Conservation (phyloP, 176 grass and related monocot species). For the Oryza officinalis region DNA sequence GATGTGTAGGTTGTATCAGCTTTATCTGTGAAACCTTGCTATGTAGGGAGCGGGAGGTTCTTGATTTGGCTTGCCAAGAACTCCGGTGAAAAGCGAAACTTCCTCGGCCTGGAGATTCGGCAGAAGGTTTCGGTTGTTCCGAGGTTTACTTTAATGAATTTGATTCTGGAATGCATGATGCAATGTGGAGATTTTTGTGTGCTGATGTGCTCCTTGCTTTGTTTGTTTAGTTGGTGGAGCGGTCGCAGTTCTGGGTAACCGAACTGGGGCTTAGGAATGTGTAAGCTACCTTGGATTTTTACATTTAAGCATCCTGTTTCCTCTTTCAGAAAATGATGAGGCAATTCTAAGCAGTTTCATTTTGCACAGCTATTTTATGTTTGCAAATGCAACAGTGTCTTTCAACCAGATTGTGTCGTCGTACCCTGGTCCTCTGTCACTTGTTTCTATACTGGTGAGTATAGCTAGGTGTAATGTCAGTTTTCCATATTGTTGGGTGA, state of each 20-base stretch:
- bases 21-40: neutral
- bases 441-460: slow-evolving; percentile 88
- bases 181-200: slow-evolving; percentile 14
- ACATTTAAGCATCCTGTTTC: neutral
- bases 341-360: slow-evolving; percentile 15
- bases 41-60: slow-evolving; percentile 85
- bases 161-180: neutral
- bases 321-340: neutral
- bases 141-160: neutral
- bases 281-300: slow-evolving; percentile 45
- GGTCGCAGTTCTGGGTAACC: slow-evolving; percentile 78
- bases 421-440: slow-evolving; percentile 72
- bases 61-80: slow-evolving; percentile 90
- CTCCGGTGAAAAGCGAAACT: slow-evolving; percentile 58
- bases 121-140: slow-evolving; percentile 61
- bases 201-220: slow-evolving; percentile 1
- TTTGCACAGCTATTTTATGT: slow-evolving; percentile 76
- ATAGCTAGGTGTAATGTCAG: neutral
- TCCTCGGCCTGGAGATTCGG: slow-evolving; percentile 87
- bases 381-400: slow-evolving; percentile 84
- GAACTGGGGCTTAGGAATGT: slow-evolving; percentile 73
- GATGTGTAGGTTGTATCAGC: neutral
- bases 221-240: slow-evolving; percentile 65
- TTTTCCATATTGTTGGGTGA: neutral
- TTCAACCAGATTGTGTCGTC: slow-evolving; percentile 65